phyloP scores from a whole-genome alignment of 2,329 filamentous ascomycete species.

The Sclerotinia minor region DNA sequence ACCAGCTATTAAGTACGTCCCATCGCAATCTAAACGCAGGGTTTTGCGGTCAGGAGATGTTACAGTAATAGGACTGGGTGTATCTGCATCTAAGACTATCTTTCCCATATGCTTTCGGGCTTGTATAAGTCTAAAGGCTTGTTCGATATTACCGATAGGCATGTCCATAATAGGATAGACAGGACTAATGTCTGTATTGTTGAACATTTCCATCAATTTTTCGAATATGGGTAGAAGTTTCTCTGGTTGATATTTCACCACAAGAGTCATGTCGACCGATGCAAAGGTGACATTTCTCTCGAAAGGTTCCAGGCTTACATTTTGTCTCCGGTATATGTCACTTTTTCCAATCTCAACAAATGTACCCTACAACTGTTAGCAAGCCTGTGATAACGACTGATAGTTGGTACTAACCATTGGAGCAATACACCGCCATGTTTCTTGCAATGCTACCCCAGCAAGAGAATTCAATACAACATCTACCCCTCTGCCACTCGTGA shows the following conservation, averaged over 20 bases:
- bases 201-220: background rate
- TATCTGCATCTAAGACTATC: background rate
- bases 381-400: no score
- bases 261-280: background rate
- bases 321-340: background rate
- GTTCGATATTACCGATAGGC: background rate
- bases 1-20: background rate
- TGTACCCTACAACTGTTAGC: background rate
- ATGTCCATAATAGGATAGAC: background rate
- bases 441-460: background rate
- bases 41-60: no score
- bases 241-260: background rate
- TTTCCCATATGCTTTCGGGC: background rate
- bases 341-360: conserved; percentile 1
- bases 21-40: background rate
- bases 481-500: background rate
- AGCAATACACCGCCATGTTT: background rate
- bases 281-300: background rate
- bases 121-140: background rate
- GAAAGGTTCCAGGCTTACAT: background rate
- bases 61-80: background rate
- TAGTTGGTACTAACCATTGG: no score
- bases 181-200: background rate
- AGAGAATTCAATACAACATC: conserved; percentile 1
- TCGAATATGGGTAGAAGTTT: background rate